Percentiles rank a stretch among this genome's conserved stretches.
These are phyloP conservation scores for Corchorus capsularis DNA, from an alignment of 345 rosid genomes.

Conservation along the genomic window DNA sequence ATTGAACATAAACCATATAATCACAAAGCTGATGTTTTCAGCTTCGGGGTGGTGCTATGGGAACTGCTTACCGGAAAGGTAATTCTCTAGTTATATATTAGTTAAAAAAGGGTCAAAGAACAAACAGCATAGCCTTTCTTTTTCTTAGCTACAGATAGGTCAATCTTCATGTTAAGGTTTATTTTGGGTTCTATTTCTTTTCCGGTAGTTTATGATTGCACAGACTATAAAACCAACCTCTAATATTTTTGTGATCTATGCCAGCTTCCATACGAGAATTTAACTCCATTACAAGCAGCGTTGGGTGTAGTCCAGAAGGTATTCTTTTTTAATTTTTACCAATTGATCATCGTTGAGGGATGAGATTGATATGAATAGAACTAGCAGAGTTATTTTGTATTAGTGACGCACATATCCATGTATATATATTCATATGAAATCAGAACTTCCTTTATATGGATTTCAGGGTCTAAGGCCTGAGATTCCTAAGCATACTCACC, in stretches of 20 bases:
- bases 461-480: conserved; percentile 65
- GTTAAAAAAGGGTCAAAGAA: neutral
- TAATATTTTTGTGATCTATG: conserved; percentile 19
- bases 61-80: conserved; percentile 74
- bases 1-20: conserved; percentile 63
- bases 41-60: conserved; percentile 68
- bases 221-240: conserved; percentile 2
- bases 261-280: conserved; percentile 62
- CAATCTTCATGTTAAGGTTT: neutral
- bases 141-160: no score
- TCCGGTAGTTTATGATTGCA: conserved; percentile 1
- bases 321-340: conserved; percentile 1
- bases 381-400: neutral
- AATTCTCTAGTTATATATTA: conserved; percentile 13
- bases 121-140: neutral
- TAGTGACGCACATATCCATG: neutral
- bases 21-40: conserved; percentile 68
- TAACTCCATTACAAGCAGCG: conserved; percentile 68
- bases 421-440: no score
- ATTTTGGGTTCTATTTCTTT: neutral
- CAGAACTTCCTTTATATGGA: neutral
- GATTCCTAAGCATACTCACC: conserved; percentile 53
- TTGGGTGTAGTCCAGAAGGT: conserved; percentile 74
- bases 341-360: no score
- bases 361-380: neutral